phyloP scores from a whole-genome alignment of 2,329 filamentous ascomycete species.

The Calonectria crousiana region DNA sequence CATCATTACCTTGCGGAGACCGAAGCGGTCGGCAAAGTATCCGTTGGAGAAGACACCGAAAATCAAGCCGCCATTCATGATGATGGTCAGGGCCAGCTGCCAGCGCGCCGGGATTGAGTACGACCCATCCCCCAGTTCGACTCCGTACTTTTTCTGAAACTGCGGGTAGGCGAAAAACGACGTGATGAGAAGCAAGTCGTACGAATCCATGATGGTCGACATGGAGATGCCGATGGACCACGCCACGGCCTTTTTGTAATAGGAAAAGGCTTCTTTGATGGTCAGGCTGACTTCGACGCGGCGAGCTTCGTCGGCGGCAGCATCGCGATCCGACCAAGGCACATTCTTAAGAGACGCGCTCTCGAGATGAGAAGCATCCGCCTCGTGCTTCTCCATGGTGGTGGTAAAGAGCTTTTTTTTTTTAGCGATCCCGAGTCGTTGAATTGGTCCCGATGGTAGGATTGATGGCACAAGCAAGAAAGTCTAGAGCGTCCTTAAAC shows the following conservation, averaged over 20 bases:
- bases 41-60: constrained; percentile 35
- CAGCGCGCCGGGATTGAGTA: constrained; percentile 33
- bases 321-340: neutral
- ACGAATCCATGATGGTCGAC: constrained; percentile 39
- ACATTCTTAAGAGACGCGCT: neutral
- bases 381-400: neutral
- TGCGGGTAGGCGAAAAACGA: constrained; percentile 34
- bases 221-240: constrained; percentile 37
- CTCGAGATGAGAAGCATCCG: neutral
- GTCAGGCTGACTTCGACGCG: constrained; percentile 12
- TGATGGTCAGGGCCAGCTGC: constrained; percentile 35
- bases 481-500: neutral
- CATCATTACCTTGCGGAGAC: constrained; percentile 64
- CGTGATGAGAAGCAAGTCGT: constrained; percentile 36
- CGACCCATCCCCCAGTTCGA: constrained; percentile 27
- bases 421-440: neutral
- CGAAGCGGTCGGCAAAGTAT: constrained; percentile 30
- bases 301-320: constrained; percentile 16
- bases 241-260: constrained; percentile 34
- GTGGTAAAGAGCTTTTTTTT: neutral
- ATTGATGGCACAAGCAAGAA: neutral
- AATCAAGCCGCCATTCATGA: constrained; percentile 29
- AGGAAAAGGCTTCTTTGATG: neutral
- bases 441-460: neutral
- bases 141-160: constrained; percentile 35